Base-by-base conservation (phyloP, 257 asterid species). In the Rhazya stricta region DNA sequence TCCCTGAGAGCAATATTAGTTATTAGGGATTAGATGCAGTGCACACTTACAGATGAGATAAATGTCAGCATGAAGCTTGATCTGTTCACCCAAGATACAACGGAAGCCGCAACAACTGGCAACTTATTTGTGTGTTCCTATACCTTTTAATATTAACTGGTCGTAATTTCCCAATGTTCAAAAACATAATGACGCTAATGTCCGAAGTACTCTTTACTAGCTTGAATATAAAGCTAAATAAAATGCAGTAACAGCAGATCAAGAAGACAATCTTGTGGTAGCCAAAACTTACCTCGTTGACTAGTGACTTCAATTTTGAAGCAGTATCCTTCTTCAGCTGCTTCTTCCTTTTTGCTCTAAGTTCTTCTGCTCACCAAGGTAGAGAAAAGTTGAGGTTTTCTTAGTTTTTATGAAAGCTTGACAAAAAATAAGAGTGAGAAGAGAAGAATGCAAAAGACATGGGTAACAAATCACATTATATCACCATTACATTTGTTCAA, bases 251-350 rank as follows among this genome's bases (percentile, higher is more conserved):
- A 60, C 58, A 67, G 60, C 67, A 56, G 57, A 69, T 25, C 18
- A 68, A 25, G 67, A 39, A 43, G 57, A 7, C 19, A 45, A 78
- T 73, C 32, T 27, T 13, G 46, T 29, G 11, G 76, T 66, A 48
- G 65, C 60, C 21, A 4, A 48, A 32, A 72, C 71, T 74, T 85
- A 91, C 99, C 91, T 89, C 98, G 69, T 93, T 90, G 56, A 92
- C 99, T 50, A 80, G 72, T 53, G 98, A 92, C 89, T 95, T 95
- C 68, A 95, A 76, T 88, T 91, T 95, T 37, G 87, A 36, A 76
- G 97, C 96, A 65, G 89, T 95, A 81, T 95, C 90, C 77, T 92
- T 95, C 78, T 90, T 95, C 77, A 95, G 87, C 86, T 90, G 91
- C 86, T 92, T 95, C 87, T 92, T 95, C 88, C 99, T 83, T 87